phyloP scores from a whole-genome alignment of 1,139 yeast species.

The Yarrowia galli region DNA sequence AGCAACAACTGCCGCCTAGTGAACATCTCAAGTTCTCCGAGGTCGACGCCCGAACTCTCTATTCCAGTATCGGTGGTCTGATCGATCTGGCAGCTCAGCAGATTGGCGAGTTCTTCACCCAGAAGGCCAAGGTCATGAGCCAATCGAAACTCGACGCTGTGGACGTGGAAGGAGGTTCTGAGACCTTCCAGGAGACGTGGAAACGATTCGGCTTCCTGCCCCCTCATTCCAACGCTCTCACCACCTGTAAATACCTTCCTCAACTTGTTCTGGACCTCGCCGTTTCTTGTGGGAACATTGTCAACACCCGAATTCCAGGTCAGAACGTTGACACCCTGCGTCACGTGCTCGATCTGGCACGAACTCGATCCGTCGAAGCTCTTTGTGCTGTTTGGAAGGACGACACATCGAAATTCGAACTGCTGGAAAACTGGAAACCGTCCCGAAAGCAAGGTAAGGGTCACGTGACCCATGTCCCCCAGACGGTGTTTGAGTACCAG shows the following conservation, averaged over 20 bases:
- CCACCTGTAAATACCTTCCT: slow-evolving; percentile 60
- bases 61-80: slow-evolving; percentile 45
- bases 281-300: slow-evolving; percentile 55
- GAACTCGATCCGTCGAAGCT: slow-evolving; percentile 57
- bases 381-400: slow-evolving; percentile 60
- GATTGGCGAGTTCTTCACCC: slow-evolving; percentile 48
- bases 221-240: slow-evolving; percentile 64
- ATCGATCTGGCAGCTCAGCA: slow-evolving; percentile 44
- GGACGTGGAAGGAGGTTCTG: neutral
- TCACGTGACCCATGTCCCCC: slow-evolving; percentile 29
- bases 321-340: slow-evolving; percentile 53
- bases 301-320: slow-evolving; percentile 55
- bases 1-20: slow-evolving; percentile 54
- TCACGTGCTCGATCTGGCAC: slow-evolving; percentile 51
- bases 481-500: slow-evolving; percentile 46
- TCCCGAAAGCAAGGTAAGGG: slow-evolving; percentile 18
- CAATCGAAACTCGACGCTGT: slow-evolving; percentile 38
- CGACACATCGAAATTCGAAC: slow-evolving; percentile 56
- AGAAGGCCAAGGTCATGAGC: slow-evolving; percentile 13
- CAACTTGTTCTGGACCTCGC: slow-evolving; percentile 54
- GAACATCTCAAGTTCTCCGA: slow-evolving; percentile 50
- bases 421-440: slow-evolving; percentile 55
- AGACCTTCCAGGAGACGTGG: slow-evolving; percentile 24
- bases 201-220: slow-evolving; percentile 64
- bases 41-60: slow-evolving; percentile 47